Conservation (phyloP, 495 filamentous ascomycete species). For the Neurospora sp. region DNA sequence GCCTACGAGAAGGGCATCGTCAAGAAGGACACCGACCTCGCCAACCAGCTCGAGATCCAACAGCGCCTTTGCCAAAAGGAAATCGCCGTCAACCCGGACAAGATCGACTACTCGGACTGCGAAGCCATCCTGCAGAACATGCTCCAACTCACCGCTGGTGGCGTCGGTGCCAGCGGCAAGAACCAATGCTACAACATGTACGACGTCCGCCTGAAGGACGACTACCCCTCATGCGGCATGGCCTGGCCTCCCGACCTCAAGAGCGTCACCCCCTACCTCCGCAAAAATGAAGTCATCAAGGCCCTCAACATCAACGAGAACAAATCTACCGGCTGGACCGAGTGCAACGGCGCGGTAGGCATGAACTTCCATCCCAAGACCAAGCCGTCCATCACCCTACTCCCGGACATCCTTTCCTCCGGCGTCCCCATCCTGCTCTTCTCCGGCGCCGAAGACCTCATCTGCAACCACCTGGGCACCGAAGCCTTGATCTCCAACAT, state of each 20-base stretch:
- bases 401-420: conserved; percentile 62
- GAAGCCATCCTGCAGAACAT: conserved; percentile 65
- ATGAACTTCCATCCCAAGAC: conserved; percentile 61
- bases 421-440: conserved; percentile 75
- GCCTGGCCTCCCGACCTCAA: conserved; percentile 86
- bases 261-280: conserved; percentile 73
- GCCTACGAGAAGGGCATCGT: conserved; percentile 67
- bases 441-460: conserved; percentile 86
- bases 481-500: conserved; percentile 86
- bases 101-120: conserved; percentile 59
- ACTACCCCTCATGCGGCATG: conserved; percentile 74
- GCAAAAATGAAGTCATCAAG: conserved; percentile 61
- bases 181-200: conserved; percentile 80
- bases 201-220: conserved; percentile 73
- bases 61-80: conserved; percentile 48
- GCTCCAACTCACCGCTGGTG: conserved; percentile 44
- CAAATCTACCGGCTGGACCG: conserved; percentile 81
- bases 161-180: conserved; percentile 35
- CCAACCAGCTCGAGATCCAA: conserved; percentile 45
- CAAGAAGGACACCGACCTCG: conserved; percentile 50
- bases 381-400: conserved; percentile 57
- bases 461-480: conserved; percentile 95
- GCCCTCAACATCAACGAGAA: conserved; percentile 77
- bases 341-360: conserved; percentile 75
- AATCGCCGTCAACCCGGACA: conserved; percentile 49